phyloP scores from a whole-genome alignment of 2,329 filamentous ascomycete genomes.

The Aspergillus intermedius region DNA sequence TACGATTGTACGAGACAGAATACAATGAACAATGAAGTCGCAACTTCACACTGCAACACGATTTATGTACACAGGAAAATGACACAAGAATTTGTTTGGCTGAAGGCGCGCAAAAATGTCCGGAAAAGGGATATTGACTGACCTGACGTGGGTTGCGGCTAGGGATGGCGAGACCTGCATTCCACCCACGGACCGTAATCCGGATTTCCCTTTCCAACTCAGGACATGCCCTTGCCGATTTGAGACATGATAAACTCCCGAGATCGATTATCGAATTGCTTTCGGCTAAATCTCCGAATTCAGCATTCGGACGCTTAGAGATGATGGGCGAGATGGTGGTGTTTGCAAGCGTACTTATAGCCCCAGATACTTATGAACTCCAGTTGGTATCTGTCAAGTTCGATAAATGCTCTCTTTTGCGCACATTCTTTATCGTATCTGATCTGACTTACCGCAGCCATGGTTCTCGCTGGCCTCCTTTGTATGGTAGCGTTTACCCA shows the following conservation, averaged over 20 bases:
- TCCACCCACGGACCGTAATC: not conserved
- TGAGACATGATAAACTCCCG: not conserved
- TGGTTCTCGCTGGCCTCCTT: not conserved
- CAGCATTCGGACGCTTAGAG: not conserved
- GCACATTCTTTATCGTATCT: not conserved
- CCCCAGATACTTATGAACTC: not conserved
- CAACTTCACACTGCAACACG: too few relatives aligned
- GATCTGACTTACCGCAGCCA: not conserved
- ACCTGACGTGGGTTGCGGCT: not conserved
- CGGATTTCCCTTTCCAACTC: not conserved
- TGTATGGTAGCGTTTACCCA: slow-evolving; percentile 4
- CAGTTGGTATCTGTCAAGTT: too few relatives aligned
- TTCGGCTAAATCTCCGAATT: not conserved
- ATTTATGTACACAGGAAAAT: too few relatives aligned
- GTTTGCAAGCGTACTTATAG: not conserved
- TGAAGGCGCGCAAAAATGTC: not conserved
- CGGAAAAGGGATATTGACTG: not conserved
- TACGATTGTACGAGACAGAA: too few relatives aligned
- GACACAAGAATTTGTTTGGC: too few relatives aligned
- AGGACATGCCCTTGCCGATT: not conserved
- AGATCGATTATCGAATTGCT: not conserved
- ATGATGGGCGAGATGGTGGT: not conserved
- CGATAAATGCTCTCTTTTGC: too few relatives aligned
- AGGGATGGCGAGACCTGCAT: not conserved
- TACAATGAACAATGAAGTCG: too few relatives aligned